A percentile compares a stretch with the other conserved stretches of the same genome.
These are phyloP conservation scores for Colletotrichum sp. DNA, from an alignment of 2,329 filamentous ascomycete species.

Conservation along the genomic window DNA sequence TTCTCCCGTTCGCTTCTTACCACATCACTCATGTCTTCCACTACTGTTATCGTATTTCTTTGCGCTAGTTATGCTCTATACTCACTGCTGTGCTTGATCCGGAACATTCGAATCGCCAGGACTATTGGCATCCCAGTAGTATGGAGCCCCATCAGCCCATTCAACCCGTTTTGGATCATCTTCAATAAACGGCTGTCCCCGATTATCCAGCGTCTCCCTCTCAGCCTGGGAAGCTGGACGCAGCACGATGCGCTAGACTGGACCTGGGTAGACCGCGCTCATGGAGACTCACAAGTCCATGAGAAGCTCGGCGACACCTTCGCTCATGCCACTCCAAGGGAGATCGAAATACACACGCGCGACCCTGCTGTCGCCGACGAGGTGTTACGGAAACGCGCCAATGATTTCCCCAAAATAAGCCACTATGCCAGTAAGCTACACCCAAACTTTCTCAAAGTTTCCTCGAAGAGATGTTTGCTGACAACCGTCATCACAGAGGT, in stretches of 20 bases:
- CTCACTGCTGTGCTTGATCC: not conserved
- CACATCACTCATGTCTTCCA: not conserved
- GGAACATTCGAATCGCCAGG: not conserved
- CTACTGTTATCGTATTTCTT: not conserved
- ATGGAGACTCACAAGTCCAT: not conserved
- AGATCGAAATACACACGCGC: not conserved
- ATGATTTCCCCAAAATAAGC: not conserved
- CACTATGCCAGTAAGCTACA: not conserved
- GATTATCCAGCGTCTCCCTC: not conserved
- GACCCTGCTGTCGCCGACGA: slow-evolving; percentile 28
- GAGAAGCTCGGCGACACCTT: not conserved
- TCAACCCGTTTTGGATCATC: not conserved
- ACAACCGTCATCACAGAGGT: not conserved
- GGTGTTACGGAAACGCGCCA: not conserved
- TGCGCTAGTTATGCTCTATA: not conserved
- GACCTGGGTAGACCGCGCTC: not conserved
- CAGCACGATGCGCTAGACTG: not conserved
- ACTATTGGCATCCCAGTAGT: not conserved
- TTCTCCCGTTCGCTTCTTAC: not conserved
- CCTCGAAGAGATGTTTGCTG: not conserved
- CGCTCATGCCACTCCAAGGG: not conserved
- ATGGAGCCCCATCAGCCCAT: not conserved
- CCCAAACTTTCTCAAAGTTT: not conserved
- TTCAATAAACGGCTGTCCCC: not conserved
- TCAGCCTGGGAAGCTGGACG: not conserved